Conservation (phyloP, 2,329 filamentous ascomycete genomes). For the Colletotrichum melonis region DNA sequence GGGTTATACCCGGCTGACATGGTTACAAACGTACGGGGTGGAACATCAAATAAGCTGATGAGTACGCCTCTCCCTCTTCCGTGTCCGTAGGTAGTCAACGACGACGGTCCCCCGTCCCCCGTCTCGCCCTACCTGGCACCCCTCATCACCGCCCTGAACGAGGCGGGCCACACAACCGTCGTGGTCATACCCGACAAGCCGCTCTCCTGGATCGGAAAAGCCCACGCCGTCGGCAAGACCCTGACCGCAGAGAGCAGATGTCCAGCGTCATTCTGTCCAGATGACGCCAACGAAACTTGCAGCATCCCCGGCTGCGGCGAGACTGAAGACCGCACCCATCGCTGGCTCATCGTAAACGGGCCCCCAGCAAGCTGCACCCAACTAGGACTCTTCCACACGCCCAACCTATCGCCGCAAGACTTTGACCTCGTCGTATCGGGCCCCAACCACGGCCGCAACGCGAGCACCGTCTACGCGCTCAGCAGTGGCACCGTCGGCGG, state of each 20-base stretch:
- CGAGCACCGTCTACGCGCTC: conserved; percentile 67
- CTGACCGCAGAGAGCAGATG: conserved; percentile 50
- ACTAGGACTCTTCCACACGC: conserved; percentile 68
- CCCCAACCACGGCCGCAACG: conserved; percentile 72
- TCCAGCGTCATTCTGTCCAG: conserved; percentile 17
- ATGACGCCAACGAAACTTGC: conserved; percentile 4
- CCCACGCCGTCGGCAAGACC: conserved; percentile 76
- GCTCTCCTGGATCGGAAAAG: conserved; percentile 82
- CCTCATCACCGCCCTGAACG: conserved; percentile 62
- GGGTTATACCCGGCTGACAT: not conserved
- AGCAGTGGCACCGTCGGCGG: conserved; percentile 69
- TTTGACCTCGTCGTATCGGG: conserved; percentile 70
- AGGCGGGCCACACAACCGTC: conserved; percentile 74
- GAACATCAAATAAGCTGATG: not conserved
- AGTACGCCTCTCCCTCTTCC: conserved; percentile 1
- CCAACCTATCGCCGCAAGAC: conserved; percentile 23
- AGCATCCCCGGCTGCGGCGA: conserved; percentile 51
- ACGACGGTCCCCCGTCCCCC: conserved; percentile 70
- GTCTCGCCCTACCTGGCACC: conserved; percentile 70
- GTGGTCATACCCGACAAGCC: conserved; percentile 78
- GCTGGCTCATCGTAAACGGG: conserved; percentile 70
- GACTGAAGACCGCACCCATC: conserved; percentile 52
- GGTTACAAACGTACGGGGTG: not conserved
- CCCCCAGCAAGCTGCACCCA: conserved; percentile 70
- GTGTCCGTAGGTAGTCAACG: conserved; percentile 54